Evolutionary conservation across 1,284 basidiomycete species (phyloP).

Genomic region (Megacollybia platyphylla): DNA sequence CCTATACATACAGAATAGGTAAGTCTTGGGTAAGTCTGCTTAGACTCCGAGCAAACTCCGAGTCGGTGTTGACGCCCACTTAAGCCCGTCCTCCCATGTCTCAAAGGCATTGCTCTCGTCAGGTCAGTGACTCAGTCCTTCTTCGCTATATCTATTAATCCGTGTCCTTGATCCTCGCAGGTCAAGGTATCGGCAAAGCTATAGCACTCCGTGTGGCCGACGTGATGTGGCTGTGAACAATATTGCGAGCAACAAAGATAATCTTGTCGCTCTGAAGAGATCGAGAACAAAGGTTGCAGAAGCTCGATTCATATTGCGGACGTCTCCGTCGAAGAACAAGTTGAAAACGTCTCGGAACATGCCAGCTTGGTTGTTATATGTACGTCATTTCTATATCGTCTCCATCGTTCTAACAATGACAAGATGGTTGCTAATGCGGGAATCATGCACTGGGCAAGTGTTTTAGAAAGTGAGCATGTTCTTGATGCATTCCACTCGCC

Average conservation of each 20-base stretch:
- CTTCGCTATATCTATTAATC: background rate
- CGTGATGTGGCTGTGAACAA: slow-evolving; percentile 10
- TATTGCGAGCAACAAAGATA: background rate
- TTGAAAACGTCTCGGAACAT: background rate
- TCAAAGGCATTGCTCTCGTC: background rate
- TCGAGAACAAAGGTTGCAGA: slow-evolving; percentile 6
- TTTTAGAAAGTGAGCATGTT: background rate
- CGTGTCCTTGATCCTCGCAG: background rate
- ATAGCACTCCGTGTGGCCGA: slow-evolving; percentile 11
- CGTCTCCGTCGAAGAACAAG: background rate
- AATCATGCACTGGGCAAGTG: background rate
- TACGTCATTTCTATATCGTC: background rate
- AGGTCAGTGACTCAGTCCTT: background rate
- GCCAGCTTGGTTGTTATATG: slow-evolving; percentile 1
- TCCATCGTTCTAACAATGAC: background rate
- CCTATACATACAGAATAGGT: too few species aligned
- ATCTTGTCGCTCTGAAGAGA: slow-evolving; percentile 2
- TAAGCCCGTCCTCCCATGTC: background rate
- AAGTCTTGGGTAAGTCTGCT: too few species aligned
- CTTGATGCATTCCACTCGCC: background rate
- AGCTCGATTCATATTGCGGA: slow-evolving; percentile 7
- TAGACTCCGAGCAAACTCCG: too few species aligned
- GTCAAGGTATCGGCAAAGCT: slow-evolving; percentile 9
- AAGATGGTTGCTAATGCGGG: background rate
- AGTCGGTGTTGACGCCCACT: too few species aligned